Evolutionary conservation across 176 grass and related monocot species (phyloP), one percentile per base, ranked within the genome.

Genomic region (Oryza glumipatula): DNA sequence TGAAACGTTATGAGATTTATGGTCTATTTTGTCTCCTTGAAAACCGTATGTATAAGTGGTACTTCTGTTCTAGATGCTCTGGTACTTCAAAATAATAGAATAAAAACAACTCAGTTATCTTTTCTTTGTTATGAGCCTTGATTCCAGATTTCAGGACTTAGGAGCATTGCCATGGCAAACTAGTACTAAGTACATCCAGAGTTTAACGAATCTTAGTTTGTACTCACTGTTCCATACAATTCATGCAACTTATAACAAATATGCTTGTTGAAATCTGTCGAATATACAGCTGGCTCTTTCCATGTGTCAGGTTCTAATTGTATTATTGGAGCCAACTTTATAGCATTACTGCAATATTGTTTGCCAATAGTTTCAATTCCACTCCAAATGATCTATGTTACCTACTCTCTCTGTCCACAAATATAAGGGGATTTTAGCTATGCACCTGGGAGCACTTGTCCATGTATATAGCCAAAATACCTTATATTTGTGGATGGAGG

Each of bases 11-110:
- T 44, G 26, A 80, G 26, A 67, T 56, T 70, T 60, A n/a, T 65
- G 35, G 11, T 78, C 21, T 65, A 38, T 39, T 70, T 38, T 54
- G 21, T 81, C 65, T 81, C 65, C 79, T 81, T 71, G 32, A 71
- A 70, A 58, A 48, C 36, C 36, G 36, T 38, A 41, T 80, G 26
- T 79, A 14, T 68, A 73, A 49, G 56, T 86, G 9, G 22, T 58
- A 58, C 17, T 58, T 21, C 17, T 58, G 2, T 58, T 9, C 7
- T 58, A 21, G 54, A 58, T 21, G 16, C 54, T 19, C 54, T 58
- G 54, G n/a, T 28, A 70, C 23, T 77, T 77, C 10, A 17, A 77
- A 85, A 14, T 38, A 7, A 10, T 63, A 72, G 30, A 32, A 32
- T 32, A 71, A 72, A 61, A 36, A 63, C 15, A 38, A 2, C 14